Percentiles rank a stretch among this genome's conserved stretches.
phyloP scores from a whole-genome alignment of 2,329 filamentous ascomycete species.

The Penicillium digitatum region DNA sequence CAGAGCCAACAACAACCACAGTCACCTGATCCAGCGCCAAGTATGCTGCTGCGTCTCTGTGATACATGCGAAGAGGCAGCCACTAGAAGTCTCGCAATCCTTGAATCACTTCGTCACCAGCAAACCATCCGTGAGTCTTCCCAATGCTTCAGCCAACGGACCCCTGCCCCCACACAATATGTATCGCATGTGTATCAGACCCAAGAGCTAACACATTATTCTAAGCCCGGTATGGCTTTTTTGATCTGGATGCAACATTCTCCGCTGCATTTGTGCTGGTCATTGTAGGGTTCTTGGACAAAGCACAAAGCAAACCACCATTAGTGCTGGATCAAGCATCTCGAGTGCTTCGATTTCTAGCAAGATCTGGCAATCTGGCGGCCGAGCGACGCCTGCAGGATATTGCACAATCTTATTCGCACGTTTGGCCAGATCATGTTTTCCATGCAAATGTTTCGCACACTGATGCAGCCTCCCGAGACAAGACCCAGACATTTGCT shows the following conservation, averaged over 20 bases:
- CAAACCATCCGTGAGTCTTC: conserved; percentile 16
- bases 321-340: conserved; percentile 15
- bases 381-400: conserved; percentile 19
- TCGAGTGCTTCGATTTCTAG: conserved; percentile 15
- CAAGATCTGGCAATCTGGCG: conserved; percentile 15
- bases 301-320: conserved; percentile 9
- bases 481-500: background rate
- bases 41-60: conserved; percentile 12
- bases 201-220: background rate
- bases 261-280: conserved; percentile 24
- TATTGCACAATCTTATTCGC: conserved; percentile 16
- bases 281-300: conserved; percentile 17
- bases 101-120: conserved; percentile 15
- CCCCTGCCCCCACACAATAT: too few species aligned
- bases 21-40: conserved; percentile 1
- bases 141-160: too few species aligned
- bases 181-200: background rate
- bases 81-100: conserved; percentile 18
- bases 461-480: background rate
- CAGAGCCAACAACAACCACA: conserved; percentile 6
- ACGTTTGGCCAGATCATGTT: conserved; percentile 15
- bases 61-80: conserved; percentile 23
- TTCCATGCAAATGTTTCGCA: background rate
- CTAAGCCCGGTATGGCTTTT: conserved; percentile 19
- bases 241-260: conserved; percentile 23